Percentiles rank a stretch among this genome's conserved stretches.
Conservation (phyloP, 257 asterid species). For the Paraleonurus japonicus region DNA sequence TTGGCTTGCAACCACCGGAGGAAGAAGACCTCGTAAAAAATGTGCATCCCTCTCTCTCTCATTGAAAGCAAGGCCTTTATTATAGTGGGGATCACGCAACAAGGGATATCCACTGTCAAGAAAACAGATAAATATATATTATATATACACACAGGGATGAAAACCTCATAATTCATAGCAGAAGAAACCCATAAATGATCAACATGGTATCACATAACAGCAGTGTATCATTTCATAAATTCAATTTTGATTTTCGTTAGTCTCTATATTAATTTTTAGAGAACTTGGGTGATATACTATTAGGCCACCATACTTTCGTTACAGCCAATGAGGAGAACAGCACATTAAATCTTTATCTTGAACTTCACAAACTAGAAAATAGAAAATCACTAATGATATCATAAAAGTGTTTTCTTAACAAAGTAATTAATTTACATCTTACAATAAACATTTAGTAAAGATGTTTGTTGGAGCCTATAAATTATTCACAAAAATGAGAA, state of each 20-base stretch:
- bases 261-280: background rate
- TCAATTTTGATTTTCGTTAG: background rate
- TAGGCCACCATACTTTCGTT: constrained; percentile 3
- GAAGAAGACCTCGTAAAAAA: constrained; percentile 92
- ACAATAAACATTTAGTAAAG: background rate
- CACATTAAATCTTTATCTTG: background rate
- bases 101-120: constrained; percentile 79
- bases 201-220: background rate
- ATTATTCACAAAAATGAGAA: background rate
- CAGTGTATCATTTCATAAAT: background rate
- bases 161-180: background rate
- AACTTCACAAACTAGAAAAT: background rate
- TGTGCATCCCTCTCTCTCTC: constrained; percentile 96
- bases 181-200: constrained; percentile 1
- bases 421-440: background rate
- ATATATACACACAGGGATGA: background rate
- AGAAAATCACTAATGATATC: background rate
- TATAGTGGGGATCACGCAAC: constrained; percentile 89
- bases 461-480: background rate
- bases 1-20: constrained; percentile 76
- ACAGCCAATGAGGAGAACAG: background rate
- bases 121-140: background rate
- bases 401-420: background rate
- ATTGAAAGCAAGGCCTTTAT: constrained; percentile 89
- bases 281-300: background rate